phyloP scores from a whole-genome alignment of 768 basidiomycete genomes.

The Lactarius sanguifluus region DNA sequence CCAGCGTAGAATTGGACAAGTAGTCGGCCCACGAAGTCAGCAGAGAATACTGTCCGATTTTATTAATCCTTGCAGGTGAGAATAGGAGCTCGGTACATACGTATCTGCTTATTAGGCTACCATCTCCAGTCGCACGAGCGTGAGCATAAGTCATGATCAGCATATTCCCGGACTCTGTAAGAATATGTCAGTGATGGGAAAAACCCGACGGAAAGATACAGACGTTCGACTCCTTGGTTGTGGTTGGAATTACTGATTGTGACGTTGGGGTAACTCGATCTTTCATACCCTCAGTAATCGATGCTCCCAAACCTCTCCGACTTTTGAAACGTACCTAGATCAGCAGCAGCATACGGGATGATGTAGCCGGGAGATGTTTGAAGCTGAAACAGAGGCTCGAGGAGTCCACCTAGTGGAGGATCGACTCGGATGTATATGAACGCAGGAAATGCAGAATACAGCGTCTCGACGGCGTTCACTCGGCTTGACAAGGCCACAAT shows the following conservation, averaged over 20 bases:
- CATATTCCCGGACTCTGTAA: conserved; percentile 37
- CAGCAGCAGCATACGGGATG: conserved; percentile 24
- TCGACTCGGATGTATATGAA: conserved; percentile 58
- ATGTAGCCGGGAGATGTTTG: conserved; percentile 25
- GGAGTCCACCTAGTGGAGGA: conserved; percentile 43
- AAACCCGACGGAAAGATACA: background rate
- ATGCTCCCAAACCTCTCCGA: too few relatives aligned
- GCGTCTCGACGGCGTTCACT: conserved; percentile 55
- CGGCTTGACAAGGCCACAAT: conserved; percentile 11
- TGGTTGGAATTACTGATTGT: background rate
- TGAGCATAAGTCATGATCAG: conserved; percentile 38
- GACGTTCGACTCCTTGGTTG: conserved; percentile 22
- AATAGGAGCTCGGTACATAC: conserved; percentile 7
- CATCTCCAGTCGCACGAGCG: conserved; percentile 32
- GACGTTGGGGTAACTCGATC: conserved; percentile 14
- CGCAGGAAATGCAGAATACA: conserved; percentile 50
- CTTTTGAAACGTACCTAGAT: conserved; percentile 27
- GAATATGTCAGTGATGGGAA: background rate
- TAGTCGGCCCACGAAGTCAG: conserved; percentile 37
- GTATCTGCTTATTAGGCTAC: conserved; percentile 30
- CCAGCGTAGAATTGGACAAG: conserved; percentile 42
- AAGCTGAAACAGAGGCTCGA: conserved; percentile 31
- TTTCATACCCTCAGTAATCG: background rate
- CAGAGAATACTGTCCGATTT: conserved; percentile 30
- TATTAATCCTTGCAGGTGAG: background rate